phyloP scores from a whole-genome alignment of 2,329 filamentous ascomycete genomes.

The Bipolaris oryzae region DNA sequence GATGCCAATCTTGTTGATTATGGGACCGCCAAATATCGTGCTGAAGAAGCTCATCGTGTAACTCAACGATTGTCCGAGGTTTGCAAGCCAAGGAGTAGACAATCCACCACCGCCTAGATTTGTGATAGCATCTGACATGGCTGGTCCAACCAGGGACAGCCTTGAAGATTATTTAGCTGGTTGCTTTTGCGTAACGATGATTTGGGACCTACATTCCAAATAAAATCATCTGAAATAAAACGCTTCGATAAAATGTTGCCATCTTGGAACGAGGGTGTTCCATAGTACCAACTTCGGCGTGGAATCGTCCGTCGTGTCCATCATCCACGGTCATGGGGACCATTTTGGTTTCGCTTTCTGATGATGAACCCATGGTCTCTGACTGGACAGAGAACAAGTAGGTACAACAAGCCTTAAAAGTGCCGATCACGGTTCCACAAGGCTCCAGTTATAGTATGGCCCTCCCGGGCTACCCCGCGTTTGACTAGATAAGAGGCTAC shows the following conservation, averaged over 20 bases:
- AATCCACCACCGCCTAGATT: conserved; percentile 16
- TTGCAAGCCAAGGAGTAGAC: conserved; percentile 19
- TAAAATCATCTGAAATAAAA: conserved; percentile 18
- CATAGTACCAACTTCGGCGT: conserved; percentile 4
- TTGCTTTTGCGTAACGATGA: too few species aligned
- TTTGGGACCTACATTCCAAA: conserved; percentile 12
- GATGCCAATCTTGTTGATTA: conserved; percentile 18
- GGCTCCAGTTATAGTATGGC: neutral
- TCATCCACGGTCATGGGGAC: conserved; percentile 1
- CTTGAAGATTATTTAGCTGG: neutral
- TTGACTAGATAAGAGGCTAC: conserved; percentile 7
- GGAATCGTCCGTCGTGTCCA: neutral
- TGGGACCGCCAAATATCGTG: conserved; percentile 15
- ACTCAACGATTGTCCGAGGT: conserved; percentile 14
- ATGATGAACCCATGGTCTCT: conserved; percentile 5
- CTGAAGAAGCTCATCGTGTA: conserved; percentile 16
- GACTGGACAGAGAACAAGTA: neutral
- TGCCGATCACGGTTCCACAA: neutral
- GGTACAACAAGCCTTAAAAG: neutral
- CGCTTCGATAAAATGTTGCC: conserved; percentile 12
- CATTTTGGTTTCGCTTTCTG: conserved; percentile 5
- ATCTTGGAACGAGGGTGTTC: conserved; percentile 6
- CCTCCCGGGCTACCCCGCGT: neutral
- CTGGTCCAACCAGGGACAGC: conserved; percentile 17
- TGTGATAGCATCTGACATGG: conserved; percentile 18